Base-by-base conservation (phyloP, 2,329 filamentous ascomycete genomes). In the Metarhizium sp. region DNA sequence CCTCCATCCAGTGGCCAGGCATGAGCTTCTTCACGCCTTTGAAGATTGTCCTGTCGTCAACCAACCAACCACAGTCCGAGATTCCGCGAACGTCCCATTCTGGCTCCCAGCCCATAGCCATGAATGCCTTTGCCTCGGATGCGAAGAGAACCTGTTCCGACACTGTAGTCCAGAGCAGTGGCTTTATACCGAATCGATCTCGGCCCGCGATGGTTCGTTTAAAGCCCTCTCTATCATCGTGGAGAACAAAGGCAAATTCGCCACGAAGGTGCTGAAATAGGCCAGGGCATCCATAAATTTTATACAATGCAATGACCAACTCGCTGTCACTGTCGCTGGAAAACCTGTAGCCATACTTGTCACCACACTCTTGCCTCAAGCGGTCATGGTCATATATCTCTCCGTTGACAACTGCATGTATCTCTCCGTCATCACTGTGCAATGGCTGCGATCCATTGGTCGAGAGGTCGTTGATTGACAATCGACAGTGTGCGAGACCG, bases 391-490 rank as follows among this genome's bases (percentile, higher is more conserved):
- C 77, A 62, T 84, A 84, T n/a, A 84, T 70, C 63, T 83, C 80
- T 32, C 81, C 80, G 56, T 81, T 82, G 29, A 83, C 77, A n/a
- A 83, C 74, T 2, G 78, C 78, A 62, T 82, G 78, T 18, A 83
- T 68, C 1, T 59, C 58, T 20, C 65, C 63, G 16, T 71, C 64
- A 10, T 60, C 55, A 58, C 69, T 67, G 53, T 74, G 70, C 49
- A 78, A 64, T 2, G 78, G 79, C 59, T 81, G 79, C 4, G 64
- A 62, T 2, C 75, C 79, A n/a, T 65, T 64, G 0, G 71, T 64
- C 7, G 71, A 73, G 0, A 80, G 71, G 59, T 81, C 78, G 58
- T 78, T 78, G 62, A 81, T 80, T 16, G 76, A 71, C 10, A 81
- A 68, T n/a, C 78, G 73, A 48, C 72, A 72, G 62, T 81, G 77